A percentile compares a stretch with the other conserved stretches of the same genome.
These are phyloP conservation scores for Phaeosphaeriaceae sp. DNA, from an alignment of 2,329 filamentous ascomycete genomes.

Conservation along the genomic window DNA sequence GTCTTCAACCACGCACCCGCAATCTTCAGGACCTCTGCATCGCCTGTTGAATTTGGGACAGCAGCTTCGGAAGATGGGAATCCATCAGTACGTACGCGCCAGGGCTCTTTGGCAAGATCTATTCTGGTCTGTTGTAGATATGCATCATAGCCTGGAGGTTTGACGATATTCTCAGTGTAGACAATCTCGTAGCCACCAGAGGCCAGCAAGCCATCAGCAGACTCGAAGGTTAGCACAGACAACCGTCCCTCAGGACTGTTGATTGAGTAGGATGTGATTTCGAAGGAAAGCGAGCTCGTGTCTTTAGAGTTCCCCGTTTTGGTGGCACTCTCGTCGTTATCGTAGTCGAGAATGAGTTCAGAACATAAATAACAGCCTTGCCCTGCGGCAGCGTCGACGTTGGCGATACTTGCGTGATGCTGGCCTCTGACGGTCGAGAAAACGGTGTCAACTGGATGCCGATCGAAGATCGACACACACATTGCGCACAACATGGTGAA, in stretches of 20 bases:
- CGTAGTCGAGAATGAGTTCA: constrained; percentile 4
- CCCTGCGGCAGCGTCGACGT: neutral
- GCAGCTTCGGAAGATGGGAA: neutral
- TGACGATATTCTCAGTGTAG: neutral
- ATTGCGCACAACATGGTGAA: constrained; percentile 1
- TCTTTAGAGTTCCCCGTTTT: neutral
- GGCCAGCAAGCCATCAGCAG: neutral
- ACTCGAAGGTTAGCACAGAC: constrained; percentile 1
- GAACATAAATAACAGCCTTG: constrained; percentile 6
- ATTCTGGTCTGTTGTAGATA: neutral
- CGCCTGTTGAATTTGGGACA: constrained; percentile 2
- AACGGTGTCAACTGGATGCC: too few species aligned
- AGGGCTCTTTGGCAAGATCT: constrained; percentile 2
- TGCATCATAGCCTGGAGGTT: neutral
- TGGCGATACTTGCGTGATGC: constrained; percentile 2
- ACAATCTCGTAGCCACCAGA: constrained; percentile 2
- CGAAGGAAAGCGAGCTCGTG: neutral
- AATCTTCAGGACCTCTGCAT: neutral
- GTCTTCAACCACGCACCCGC: neutral
- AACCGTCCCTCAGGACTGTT: neutral
- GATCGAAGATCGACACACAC: constrained; percentile 1
- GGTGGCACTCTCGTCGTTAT: neutral
- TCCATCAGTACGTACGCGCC: constrained; percentile 1
- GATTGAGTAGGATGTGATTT: neutral
- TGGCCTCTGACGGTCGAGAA: neutral